phyloP scores from a whole-genome alignment of 768 basidiomycete genomes.

The Boletus pseudopeckii region DNA sequence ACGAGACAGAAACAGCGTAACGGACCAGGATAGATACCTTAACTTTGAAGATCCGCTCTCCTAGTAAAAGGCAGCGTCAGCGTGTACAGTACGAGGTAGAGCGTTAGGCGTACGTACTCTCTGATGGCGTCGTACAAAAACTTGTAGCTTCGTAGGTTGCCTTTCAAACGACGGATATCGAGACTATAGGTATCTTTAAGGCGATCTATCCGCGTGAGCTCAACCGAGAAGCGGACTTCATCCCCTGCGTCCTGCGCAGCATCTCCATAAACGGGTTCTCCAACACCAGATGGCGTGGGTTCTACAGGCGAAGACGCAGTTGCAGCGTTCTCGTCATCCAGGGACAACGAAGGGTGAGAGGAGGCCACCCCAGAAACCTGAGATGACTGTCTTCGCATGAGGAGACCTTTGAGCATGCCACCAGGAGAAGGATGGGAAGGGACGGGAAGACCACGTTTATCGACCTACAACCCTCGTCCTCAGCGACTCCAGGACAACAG shows the following conservation, averaged over 20 bases:
- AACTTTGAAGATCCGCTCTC: conserved; percentile 39
- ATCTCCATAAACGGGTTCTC: conserved; percentile 77
- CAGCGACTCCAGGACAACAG: conserved; percentile 1
- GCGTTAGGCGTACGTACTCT: conserved; percentile 54
- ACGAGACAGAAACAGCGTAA: neutral
- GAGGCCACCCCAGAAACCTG: conserved; percentile 51
- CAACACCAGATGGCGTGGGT: conserved; percentile 29
- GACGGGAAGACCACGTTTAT: conserved; percentile 83
- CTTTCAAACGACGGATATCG: conserved; percentile 90
- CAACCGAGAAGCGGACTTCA: conserved; percentile 95
- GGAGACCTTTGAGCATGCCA: conserved; percentile 81
- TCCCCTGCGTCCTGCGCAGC: conserved; percentile 80
- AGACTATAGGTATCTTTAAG: conserved; percentile 88
- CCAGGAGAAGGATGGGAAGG: conserved; percentile 71
- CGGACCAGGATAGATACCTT: conserved; percentile 14
- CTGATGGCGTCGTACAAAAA: conserved; percentile 85
- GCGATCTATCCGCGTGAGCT: conserved; percentile 86
- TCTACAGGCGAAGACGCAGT: conserved; percentile 34
- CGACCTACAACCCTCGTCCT: conserved; percentile 51
- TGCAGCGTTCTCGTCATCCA: conserved; percentile 40
- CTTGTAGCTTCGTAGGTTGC: conserved; percentile 89
- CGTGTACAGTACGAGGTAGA: conserved; percentile 5
- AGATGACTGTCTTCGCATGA: conserved; percentile 89
- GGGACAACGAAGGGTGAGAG: conserved; percentile 45
- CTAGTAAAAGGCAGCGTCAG: conserved; percentile 21